phyloP scores from a whole-genome alignment of 768 basidiomycete species.

The Tylopilus subfusipes region DNA sequence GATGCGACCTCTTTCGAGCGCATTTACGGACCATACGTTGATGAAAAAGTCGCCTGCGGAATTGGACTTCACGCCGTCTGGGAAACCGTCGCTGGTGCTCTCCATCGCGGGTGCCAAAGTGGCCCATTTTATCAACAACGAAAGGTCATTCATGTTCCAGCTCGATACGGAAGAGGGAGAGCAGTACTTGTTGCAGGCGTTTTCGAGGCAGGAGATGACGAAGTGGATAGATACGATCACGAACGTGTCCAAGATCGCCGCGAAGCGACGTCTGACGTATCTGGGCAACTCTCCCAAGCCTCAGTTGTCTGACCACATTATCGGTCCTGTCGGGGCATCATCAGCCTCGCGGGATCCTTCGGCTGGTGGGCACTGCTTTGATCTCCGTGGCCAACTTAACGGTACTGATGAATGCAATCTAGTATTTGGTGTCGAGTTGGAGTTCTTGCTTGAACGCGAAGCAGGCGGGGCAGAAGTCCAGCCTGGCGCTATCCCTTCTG shows the following conservation, averaged over 20 bases:
- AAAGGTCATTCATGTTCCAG: constrained; percentile 79
- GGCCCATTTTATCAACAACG: constrained; percentile 70
- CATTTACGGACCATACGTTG: constrained; percentile 64
- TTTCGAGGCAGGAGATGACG: constrained; percentile 64
- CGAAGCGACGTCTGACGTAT: constrained; percentile 77
- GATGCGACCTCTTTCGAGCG: constrained; percentile 87
- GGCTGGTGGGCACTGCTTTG: constrained; percentile 50
- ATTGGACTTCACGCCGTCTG: constrained; percentile 67
- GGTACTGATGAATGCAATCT: constrained; percentile 5
- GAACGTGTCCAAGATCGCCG: constrained; percentile 66
- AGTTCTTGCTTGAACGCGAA: constrained; percentile 67
- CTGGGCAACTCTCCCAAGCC: constrained; percentile 73
- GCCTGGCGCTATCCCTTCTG: constrained; percentile 59
- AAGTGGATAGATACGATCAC: constrained; percentile 77
- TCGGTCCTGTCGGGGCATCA: constrained; percentile 46
- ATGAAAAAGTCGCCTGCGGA: constrained; percentile 63
- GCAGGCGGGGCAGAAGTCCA: constrained; percentile 44
- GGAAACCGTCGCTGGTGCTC: constrained; percentile 73
- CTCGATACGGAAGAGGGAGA: constrained; percentile 86
- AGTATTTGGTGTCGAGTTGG: constrained; percentile 78
- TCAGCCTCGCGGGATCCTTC: constrained; percentile 65
- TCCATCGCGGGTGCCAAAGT: constrained; percentile 72
- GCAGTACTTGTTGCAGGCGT: constrained; percentile 73
- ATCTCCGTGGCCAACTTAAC: neutral
- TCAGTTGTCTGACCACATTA: constrained; percentile 69